Conservation (phyloP, 306 rosid genomes). For the Fragaria ananassa region DNA sequence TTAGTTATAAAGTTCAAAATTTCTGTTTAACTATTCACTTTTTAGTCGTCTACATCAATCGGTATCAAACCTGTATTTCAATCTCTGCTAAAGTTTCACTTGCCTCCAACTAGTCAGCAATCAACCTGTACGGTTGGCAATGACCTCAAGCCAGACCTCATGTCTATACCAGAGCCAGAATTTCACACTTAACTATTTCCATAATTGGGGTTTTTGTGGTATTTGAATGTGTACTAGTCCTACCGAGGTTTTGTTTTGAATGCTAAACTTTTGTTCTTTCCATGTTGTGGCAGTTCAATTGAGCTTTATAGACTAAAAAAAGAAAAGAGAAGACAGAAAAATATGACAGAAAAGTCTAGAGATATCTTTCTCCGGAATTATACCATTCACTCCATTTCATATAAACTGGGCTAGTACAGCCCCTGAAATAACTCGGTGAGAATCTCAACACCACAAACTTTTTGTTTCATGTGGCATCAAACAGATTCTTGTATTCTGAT, state of each 20-base stretch:
- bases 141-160: not conserved
- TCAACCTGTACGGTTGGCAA: not conserved
- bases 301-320: not conserved
- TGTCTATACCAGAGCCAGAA: not conserved
- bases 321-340: not conserved
- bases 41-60: not conserved
- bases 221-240: not conserved
- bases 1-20: not conserved
- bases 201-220: not conserved
- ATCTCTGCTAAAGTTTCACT: not conserved
- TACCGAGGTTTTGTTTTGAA: not conserved
- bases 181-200: not conserved
- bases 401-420: not conserved
- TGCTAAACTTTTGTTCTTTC: not conserved
- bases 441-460: not conserved
- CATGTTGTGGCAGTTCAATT: not conserved
- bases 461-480: not conserved
- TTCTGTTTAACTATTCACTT: not conserved
- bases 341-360: not conserved
- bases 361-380: not conserved
- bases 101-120: not conserved
- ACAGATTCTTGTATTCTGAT: not conserved
- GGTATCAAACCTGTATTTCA: not conserved
- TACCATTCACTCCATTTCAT: not conserved
- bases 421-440: not conserved